Base-by-base conservation (phyloP, 495 filamentous ascomycete genomes). In the Paragyromitra xinjiangensis region DNA sequence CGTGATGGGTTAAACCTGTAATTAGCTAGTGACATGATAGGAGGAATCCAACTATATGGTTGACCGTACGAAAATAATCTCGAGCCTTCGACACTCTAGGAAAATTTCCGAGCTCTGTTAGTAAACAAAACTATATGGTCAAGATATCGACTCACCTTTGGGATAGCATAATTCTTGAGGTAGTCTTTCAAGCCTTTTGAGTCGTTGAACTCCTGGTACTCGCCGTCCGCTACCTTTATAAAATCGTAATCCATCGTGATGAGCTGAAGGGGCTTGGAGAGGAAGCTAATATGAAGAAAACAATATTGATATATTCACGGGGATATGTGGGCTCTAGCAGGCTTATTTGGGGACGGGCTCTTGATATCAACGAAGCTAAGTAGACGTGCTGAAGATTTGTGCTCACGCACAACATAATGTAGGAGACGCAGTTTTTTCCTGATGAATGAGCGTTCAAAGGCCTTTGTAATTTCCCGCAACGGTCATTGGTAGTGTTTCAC, bases 11-110 rank as follows among this genome's bases (percentile, higher is more conserved):
- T 34, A 34, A 34, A 34, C 2, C 16, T 1, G 19, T 40, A 0
- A 62, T 62, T 40, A 62, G 58, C 14, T 62, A 14, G 34, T 11
- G 12, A 9, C 26, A 59, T 59, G 9, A 48, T 5, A 48, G 16
- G 14, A 48, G 0, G 12, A 29, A 6, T 24, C 8, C 6, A 62
- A 0, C 29, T 3, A n/a, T 6, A 12, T 44, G 19, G 14, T 22
- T 42, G n/a, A 11, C 26, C 39, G 7, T 64, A 64, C 61, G 39
- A 44, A 45, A 64, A 64, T 26, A 45, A 6, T 22, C 61, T 64
- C 4, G 61, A 64, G 4, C 39, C 19, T 9, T 64, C 39, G 22
- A 12, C 58, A 19, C 58, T 62, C 58, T 62, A 14, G 24, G 0
- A 37, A 3, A 37, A 29, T 12, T 4, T 11, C 29, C 19, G 0